A percentile compares a stretch with the other conserved stretches of the same genome.
phyloP scores from a whole-genome alignment of 2,329 filamentous ascomycete genomes.

The Elsinoe fawcettii region DNA sequence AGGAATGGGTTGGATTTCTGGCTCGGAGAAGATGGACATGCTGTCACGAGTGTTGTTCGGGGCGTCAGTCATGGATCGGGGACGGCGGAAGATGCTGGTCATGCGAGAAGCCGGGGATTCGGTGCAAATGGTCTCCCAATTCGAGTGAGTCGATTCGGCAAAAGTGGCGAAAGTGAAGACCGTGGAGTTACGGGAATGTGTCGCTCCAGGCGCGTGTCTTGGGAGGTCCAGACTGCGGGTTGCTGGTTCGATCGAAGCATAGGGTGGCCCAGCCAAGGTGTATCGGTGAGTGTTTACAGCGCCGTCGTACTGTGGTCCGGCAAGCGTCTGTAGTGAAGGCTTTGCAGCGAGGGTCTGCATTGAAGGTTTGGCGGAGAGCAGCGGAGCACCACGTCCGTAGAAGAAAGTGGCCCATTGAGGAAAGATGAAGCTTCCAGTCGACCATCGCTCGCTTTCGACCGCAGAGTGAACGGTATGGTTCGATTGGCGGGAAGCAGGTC shows the following conservation, averaged over 20 bases:
- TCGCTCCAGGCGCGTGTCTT: background rate
- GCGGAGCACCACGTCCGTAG: constrained; percentile 25
- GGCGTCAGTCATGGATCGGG: constrained; percentile 18
- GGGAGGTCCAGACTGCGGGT: constrained; percentile 4
- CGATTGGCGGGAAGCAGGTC: constrained; percentile 23
- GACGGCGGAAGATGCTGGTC: constrained; percentile 30
- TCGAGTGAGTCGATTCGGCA: constrained; percentile 3
- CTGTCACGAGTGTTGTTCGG: constrained; percentile 16
- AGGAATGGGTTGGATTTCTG: background rate
- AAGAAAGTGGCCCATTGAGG: constrained; percentile 32
- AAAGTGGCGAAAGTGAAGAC: constrained; percentile 17
- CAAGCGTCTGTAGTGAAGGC: constrained; percentile 15
- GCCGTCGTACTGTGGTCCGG: background rate
- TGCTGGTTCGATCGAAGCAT: constrained; percentile 4
- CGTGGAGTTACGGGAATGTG: constrained; percentile 10
- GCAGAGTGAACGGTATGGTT: constrained; percentile 24
- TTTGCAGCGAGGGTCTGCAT: constrained; percentile 14
- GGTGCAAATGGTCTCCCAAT: constrained; percentile 11
- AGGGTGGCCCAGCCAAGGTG: constrained; percentile 9
- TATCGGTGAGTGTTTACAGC: background rate
- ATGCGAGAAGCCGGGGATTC: constrained; percentile 25
- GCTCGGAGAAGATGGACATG: constrained; percentile 17
- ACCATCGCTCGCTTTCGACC: constrained; percentile 25
- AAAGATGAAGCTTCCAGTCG: constrained; percentile 27
- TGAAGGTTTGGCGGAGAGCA: constrained; percentile 18